Conservation (phyloP, 1,139 yeast species). For the Taphrina pruni region DNA sequence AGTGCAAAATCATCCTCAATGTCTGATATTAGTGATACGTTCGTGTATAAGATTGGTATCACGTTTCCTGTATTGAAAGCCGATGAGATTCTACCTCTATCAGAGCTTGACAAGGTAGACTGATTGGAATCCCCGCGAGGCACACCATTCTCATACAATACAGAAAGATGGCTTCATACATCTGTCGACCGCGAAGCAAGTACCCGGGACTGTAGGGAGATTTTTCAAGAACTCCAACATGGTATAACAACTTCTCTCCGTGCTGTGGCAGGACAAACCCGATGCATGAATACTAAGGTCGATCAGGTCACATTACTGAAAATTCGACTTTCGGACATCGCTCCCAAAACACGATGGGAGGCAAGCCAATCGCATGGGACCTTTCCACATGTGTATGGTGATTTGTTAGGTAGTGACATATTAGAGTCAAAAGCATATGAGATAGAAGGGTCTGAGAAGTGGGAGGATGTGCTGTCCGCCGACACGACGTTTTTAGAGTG, state of each 20-base stretch:
- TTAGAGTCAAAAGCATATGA: conserved; percentile 12
- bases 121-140: no score
- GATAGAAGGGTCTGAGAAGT: conserved; percentile 19
- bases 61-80: conserved; percentile 18
- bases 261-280: no score
- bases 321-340: conserved; percentile 13
- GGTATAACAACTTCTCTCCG: no score
- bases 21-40: not conserved
- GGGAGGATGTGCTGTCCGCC: conserved; percentile 21
- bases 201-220: conserved; percentile 39
- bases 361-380: conserved; percentile 27
- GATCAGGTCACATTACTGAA: conserved; percentile 25
- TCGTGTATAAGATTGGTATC: conserved; percentile 32
- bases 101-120: conserved; percentile 29
- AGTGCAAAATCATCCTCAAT: not conserved
- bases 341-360: conserved; percentile 32
- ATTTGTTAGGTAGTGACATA: conserved; percentile 22
- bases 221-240: conserved; percentile 19
- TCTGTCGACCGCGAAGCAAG: conserved; percentile 29
- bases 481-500: conserved; percentile 7
- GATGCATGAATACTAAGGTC: not conserved
- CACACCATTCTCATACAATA: no score
- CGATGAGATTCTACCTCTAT: conserved; percentile 17
- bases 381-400: conserved; percentile 37
- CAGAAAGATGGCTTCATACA: conserved; percentile 40